Conservation (phyloP, 495 filamentous ascomycete genomes). For the Penicillium tannophilum region DNA sequence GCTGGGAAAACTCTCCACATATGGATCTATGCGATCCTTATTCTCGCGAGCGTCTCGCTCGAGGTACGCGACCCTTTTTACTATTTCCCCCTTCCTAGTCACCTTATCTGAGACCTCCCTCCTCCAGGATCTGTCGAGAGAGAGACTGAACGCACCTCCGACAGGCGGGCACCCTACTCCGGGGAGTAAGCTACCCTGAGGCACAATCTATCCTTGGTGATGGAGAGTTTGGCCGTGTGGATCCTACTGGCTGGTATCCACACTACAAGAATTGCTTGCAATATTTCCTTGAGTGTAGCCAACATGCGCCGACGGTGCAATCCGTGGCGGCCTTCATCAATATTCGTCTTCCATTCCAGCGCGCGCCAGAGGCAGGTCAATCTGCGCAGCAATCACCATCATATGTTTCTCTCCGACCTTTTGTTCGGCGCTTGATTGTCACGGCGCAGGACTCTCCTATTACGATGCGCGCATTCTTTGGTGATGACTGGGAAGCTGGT, state of each 20-base stretch:
- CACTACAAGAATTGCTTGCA: constrained; percentile 82
- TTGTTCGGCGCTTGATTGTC: constrained; percentile 85
- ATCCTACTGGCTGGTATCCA: constrained; percentile 89
- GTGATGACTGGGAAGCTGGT: constrained; percentile 76
- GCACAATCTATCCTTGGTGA: constrained; percentile 18
- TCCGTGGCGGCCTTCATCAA: constrained; percentile 91
- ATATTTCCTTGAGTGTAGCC: constrained; percentile 85
- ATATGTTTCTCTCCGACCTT: constrained; percentile 75
- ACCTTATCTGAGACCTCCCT: constrained; percentile 27
- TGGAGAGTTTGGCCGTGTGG: constrained; percentile 48
- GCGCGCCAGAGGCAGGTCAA: constrained; percentile 19
- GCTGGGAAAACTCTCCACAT: constrained; percentile 38
- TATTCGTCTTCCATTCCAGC: constrained; percentile 58
- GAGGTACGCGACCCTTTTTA: constrained; percentile 25
- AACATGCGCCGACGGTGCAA: constrained; percentile 77
- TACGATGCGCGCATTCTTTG: constrained; percentile 86
- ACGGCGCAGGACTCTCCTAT: constrained; percentile 81
- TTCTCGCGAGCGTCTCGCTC: constrained; percentile 31
- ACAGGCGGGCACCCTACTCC: constrained; percentile 23
- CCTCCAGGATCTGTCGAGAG: constrained; percentile 27
- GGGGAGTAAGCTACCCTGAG: constrained; percentile 17
- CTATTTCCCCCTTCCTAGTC: neutral
- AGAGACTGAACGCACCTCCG: constrained; percentile 31
- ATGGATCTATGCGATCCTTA: constrained; percentile 37
- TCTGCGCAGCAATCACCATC: constrained; percentile 9